Evolutionary conservation across 139 green algal species (phyloP).

Genomic region (Picochlorum sp.): DNA sequence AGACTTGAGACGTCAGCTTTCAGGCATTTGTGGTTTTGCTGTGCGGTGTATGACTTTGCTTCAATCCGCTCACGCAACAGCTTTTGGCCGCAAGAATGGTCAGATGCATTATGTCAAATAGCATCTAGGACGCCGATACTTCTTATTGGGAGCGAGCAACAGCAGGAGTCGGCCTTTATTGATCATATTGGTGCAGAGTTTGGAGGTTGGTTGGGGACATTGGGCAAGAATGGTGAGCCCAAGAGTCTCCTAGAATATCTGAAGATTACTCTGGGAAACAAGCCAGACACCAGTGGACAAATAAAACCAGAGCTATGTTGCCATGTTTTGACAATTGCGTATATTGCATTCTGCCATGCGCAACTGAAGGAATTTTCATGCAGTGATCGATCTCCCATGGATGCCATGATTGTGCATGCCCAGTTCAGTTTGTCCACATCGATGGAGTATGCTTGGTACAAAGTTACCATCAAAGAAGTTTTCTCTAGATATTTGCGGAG

Average conservation of each 20-base stretch:
- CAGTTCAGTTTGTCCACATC: neutral
- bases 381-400: neutral
- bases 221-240: slow-evolving; percentile 6
- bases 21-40: slow-evolving; percentile 62
- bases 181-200: slow-evolving; percentile 20
- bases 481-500: slow-evolving; percentile 11
- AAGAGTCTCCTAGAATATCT: slow-evolving; percentile 1
- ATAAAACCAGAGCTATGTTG: slow-evolving; percentile 8
- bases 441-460: slow-evolving; percentile 7
- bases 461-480: neutral
- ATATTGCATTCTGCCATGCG: slow-evolving; percentile 2
- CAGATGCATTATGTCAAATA: slow-evolving; percentile 19
- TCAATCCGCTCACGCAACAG: slow-evolving; percentile 2
- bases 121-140: slow-evolving; percentile 27
- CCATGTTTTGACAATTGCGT: slow-evolving; percentile 30
- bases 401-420: neutral
- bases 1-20: slow-evolving; percentile 35
- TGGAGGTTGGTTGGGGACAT: slow-evolving; percentile 17
- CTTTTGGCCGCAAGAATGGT: slow-evolving; percentile 28
- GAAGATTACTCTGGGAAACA: neutral
- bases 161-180: slow-evolving; percentile 16
- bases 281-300: neutral
- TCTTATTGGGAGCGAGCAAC: slow-evolving; percentile 21
- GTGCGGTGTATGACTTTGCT: slow-evolving; percentile 39
- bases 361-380: neutral